These are phyloP conservation scores for Colletotrichum limetticola DNA, from an alignment of 2,329 filamentous ascomycete genomes.

Conservation along the genomic window DNA sequence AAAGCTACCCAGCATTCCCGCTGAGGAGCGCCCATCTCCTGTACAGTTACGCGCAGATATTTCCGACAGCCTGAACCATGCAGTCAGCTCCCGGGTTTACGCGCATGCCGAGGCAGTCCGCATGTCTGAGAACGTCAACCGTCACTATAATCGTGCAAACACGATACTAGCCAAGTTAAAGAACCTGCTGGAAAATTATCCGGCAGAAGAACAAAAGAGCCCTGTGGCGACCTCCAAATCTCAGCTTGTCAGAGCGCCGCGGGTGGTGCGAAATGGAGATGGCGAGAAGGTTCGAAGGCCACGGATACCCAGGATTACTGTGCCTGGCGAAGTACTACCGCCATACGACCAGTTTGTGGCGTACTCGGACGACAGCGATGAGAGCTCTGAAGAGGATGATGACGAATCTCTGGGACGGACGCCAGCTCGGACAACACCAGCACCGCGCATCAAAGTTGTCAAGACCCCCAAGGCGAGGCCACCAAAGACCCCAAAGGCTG, in stretches of 20 bases:
- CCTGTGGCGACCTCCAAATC: constrained; percentile 62
- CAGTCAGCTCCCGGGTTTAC: constrained; percentile 66
- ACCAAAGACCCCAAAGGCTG: constrained; percentile 55
- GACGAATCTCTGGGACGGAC: constrained; percentile 39
- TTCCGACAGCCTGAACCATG: constrained; percentile 65
- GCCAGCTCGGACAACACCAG: constrained; percentile 46
- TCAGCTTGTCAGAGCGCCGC: constrained; percentile 59
- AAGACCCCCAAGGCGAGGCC: constrained; percentile 44
- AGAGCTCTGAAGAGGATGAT: constrained; percentile 61
- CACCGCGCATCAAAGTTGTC: constrained; percentile 62
- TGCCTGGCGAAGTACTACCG: constrained; percentile 73
- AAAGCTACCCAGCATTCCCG: constrained; percentile 60
- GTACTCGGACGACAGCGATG: constrained; percentile 64
- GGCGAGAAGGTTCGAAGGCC: constrained; percentile 59
- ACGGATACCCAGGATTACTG: constrained; percentile 68
- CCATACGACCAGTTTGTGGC: constrained; percentile 74
- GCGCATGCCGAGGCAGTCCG: constrained; percentile 71
- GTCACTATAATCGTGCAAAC: constrained; percentile 70
- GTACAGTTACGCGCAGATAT: constrained; percentile 68
- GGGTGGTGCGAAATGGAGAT: constrained; percentile 57
- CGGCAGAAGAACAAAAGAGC: constrained; percentile 62
- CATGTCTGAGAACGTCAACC: constrained; percentile 71
- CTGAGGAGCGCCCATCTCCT: constrained; percentile 59
- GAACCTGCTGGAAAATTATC: constrained; percentile 70
- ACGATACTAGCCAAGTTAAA: constrained; percentile 68